A percentile compares a stretch with the other conserved stretches of the same genome.
Conservation (phyloP, 345 rosid genomes). For the Populus tremula region DNA sequence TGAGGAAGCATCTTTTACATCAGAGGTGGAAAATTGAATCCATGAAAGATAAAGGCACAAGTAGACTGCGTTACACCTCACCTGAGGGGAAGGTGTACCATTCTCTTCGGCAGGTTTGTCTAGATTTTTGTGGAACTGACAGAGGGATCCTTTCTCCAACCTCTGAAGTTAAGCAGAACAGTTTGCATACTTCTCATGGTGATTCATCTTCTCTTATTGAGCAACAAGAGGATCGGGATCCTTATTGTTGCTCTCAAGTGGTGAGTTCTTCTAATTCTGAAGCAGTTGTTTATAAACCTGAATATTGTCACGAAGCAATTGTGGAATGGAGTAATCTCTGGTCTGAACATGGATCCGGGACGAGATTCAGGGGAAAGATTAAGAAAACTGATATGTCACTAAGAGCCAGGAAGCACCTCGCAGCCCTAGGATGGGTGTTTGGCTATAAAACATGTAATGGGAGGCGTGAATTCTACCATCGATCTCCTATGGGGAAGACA, state of each 20-base stretch:
- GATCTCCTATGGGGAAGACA: slow-evolving; percentile 38
- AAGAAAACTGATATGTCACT: slow-evolving; percentile 14
- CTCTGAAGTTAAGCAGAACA: slow-evolving; percentile 17
- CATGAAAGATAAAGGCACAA: neutral
- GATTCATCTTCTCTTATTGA: slow-evolving; percentile 12
- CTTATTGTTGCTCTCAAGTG: slow-evolving; percentile 10
- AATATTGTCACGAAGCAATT: slow-evolving; percentile 48
- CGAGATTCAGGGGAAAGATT: neutral
- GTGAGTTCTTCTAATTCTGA: slow-evolving; percentile 10
- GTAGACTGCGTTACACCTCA: slow-evolving; percentile 52
- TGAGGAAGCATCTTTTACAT: slow-evolving; percentile 54
- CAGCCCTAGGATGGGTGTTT: slow-evolving; percentile 49
- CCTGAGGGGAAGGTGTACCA: slow-evolving; percentile 49
- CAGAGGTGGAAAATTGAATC: slow-evolving; percentile 57
- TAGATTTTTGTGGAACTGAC: slow-evolving; percentile 18
- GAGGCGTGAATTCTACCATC: slow-evolving; percentile 24
- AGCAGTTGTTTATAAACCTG: slow-evolving; percentile 22
- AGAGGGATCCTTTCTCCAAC: neutral
- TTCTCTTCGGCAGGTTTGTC: slow-evolving; percentile 58
- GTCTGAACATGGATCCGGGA: neutral
- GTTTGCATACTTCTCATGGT: neutral
- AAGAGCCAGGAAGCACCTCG: slow-evolving; percentile 49
- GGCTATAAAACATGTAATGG: neutral
- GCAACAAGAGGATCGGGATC: slow-evolving; percentile 2
- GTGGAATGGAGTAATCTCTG: slow-evolving; percentile 30